Base-by-base conservation (phyloP, 1,284 basidiomycete genomes). In the Tilletiopsis washingtonensis region DNA sequence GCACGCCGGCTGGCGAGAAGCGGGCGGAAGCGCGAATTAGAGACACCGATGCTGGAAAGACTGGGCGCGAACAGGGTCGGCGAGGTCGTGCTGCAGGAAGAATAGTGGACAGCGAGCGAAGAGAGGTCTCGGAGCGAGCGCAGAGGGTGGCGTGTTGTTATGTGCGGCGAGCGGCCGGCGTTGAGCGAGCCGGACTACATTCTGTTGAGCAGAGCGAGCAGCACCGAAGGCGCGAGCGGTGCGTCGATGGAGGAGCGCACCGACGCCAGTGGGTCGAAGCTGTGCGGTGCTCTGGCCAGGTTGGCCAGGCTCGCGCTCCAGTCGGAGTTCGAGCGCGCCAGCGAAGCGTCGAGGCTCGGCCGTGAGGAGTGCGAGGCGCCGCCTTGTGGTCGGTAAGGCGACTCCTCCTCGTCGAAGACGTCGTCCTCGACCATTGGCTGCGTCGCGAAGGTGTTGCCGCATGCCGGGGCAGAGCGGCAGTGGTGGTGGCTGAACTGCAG, bases 401-500 rank as follows among this genome's bases (percentile, higher is more conserved):
- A 40, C 20, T 44, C 14, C 4, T 49, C 47, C 7, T 49, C 47
- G 36, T 49, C 47, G 21, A 49, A 49, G 6, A 44, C 21, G 40
- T 49, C 47, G 9, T 49, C 47, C 3, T 9, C 17, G 24, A 45
- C 26, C 15, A 19, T 32, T 5, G 29, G 26, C 7, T 26, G 37
- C 15, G 5, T 9, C 17, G 43, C 27, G 19, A 23, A 12, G 19
- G 11, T 21, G 20, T 6, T n/a, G 11, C 43, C 17, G 38, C 40
- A 20, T 20, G 59, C 56, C 23, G 63, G 63, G 5, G 63, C 61
- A 12, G 63, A 65, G 41, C 53, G 63, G 25, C 61, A 61, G 32
- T 61, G 54, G 38, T 63, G 61, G 11, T 59, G 47, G n/a, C 49
- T 47, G 1, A 27, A 38, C 2, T 50, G 50, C 7, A 56, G 47